A percentile compares a stretch with the other conserved stretches of the same genome.
Evolutionary conservation across 331 rosid species (phyloP).

Genomic region (Saraca asoca): DNA sequence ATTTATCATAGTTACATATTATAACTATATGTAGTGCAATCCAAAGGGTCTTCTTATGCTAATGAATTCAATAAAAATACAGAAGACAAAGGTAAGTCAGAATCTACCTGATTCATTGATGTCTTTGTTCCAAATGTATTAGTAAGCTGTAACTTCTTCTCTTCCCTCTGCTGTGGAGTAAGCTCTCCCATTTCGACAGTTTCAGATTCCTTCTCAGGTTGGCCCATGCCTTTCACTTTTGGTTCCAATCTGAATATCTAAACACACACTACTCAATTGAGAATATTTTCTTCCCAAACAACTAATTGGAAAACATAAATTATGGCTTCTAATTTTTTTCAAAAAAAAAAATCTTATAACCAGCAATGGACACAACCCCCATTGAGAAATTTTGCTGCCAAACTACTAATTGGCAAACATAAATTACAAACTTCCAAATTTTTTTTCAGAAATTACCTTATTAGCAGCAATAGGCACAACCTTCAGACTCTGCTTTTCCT

Average conservation of each 20-base stretch:
- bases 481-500: slow-evolving; percentile 59
- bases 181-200: slow-evolving; percentile 43
- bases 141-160: slow-evolving; percentile 39
- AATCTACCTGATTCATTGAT: slow-evolving; percentile 50
- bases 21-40: background rate
- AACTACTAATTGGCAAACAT: background rate
- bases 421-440: too few relatives aligned
- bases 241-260: slow-evolving; percentile 92
- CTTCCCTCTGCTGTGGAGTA: slow-evolving; percentile 38
- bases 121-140: slow-evolving; percentile 61
- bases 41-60: slow-evolving; percentile 2
- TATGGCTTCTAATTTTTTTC: background rate
- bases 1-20: background rate
- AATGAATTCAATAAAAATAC: background rate
- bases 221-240: slow-evolving; percentile 48
- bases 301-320: slow-evolving; percentile 23
- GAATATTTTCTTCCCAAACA: background rate
- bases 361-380: slow-evolving; percentile 43
- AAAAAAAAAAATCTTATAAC: slow-evolving; percentile 54
- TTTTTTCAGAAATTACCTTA: slow-evolving; percentile 48
- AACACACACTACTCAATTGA: slow-evolving; percentile 22
- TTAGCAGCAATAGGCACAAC: slow-evolving; percentile 66
- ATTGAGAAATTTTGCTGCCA: slow-evolving; percentile 2
- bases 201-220: slow-evolving; percentile 42
- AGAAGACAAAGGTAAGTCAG: background rate